Evolutionary conservation across 208 protist species (phyloP).

Genomic region (Jaenimonas drosophilae): DNA sequence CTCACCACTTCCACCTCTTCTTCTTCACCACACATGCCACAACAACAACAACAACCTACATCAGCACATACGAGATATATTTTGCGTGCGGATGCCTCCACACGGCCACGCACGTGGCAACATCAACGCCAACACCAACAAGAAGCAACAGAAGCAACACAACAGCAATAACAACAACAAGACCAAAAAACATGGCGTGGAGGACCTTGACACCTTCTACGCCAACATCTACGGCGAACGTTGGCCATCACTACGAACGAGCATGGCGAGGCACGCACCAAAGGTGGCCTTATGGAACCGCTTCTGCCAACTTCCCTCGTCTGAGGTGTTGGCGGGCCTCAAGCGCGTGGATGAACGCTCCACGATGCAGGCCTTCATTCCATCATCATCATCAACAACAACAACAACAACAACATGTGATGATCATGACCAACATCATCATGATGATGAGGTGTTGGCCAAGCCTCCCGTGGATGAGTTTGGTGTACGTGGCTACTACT

Average conservation of each 20-base stretch:
- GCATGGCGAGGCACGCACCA: constrained; percentile 21
- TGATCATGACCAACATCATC: no score
- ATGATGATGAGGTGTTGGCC: constrained; percentile 8
- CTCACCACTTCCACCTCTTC: constrained; percentile 1
- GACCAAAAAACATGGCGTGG: not conserved
- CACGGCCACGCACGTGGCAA: not conserved
- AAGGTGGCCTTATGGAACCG: constrained; percentile 78
- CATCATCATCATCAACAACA: no score
- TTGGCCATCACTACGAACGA: constrained; percentile 45
- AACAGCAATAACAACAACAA: constrained; percentile 3
- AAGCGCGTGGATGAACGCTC: constrained; percentile 33
- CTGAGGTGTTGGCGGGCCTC: constrained; percentile 33
- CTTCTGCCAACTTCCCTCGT: constrained; percentile 66
- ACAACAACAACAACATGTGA: no score
- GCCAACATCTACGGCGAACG: constrained; percentile 51
- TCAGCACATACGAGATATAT: no score
- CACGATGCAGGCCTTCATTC: constrained; percentile 33
- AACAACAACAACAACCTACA: not conserved
- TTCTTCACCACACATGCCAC: not conserved
- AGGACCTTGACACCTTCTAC: constrained; percentile 67
- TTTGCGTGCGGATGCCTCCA: no score
- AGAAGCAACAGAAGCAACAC: not conserved
- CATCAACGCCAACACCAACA: not conserved
- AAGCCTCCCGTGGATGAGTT: constrained; percentile 54
- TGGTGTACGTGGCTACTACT: constrained; percentile 57